Evolutionary conservation across 306 rosid species (phyloP), one percentile per base, ranked within the genome.

Genomic region (Castanea crenata): DNA sequence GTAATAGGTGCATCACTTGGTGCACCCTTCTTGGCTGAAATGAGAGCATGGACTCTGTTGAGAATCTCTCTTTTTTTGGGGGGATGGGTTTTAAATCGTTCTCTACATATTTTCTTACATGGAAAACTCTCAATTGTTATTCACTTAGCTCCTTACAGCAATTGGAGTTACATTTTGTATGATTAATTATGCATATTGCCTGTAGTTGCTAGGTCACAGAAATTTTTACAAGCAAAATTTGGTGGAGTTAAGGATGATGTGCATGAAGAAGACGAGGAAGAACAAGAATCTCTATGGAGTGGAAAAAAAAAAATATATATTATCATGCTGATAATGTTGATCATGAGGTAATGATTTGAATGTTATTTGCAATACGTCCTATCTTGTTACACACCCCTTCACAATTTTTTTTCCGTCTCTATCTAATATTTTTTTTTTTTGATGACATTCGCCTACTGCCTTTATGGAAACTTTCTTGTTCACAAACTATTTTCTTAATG

Each of bases 261-360:
- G 90, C 68, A 79, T 38, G 86, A 79, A 4, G 90, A 90, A 1
- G 91, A 90, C 2, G 95, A 88, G 3, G 91, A 85, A 52, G 88
- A 85, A 67, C 12, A 74, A 62, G 71, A 57, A 46, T 71, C 23
- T 23, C 23, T 78, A 14, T 79, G 84, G 71, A 88, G 89, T 55
- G 91, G 92, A 75, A 84, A 76, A 77, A 84, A 69, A 63, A 52
- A 52, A 31, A 32, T 0, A 34, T 61, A 5, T 87, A 91, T 80
- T 83, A 88, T 18, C 86, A 85, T 81, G 99, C 91, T 79, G 99
- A 95, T 38, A 95, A 92, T 89, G 86, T 87, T 67, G 87, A 90
- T 88, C 84, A 81, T 77, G 97, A 95, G 91, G 99, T 90, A 82
- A 79, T 44, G 14, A 44, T 10, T 2, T 44, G 51, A 44, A 10